Evolutionary conservation across 768 basidiomycete genomes (phyloP), one percentile per base, ranked within the genome.

Genomic region (Boletus fagicola): DNA sequence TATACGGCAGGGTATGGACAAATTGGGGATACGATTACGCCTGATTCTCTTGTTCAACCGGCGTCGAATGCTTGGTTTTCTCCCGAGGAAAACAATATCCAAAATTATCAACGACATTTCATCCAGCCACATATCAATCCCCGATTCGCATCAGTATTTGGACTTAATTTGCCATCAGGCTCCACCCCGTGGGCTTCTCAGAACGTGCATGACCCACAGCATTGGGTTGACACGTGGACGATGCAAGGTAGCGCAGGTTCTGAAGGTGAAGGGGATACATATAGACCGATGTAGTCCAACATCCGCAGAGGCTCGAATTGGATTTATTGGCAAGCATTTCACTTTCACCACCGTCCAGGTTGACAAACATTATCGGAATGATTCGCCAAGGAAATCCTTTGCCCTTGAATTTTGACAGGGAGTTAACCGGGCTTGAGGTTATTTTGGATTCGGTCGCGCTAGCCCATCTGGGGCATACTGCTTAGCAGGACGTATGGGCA

Each of bases 41-140:
- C 62, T n/a, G 66, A 56, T 56, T 46, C 53, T 22, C 35, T 47
- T 20, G 36, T 45, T 12, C 66, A 62, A 49, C 54, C 56, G 10
- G 18, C 54, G 50, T 51, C 59, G 22, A 51, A 54, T 48, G 20
- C 62, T 13, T 71, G 67, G 71, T n/a, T 53, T 31, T 60, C 57
- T 55, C 59, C 60, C 2, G 61, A 48, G 33, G 30, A 39, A 24
- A 61, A 42, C 35, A 49, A 42, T 44, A 46, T 58, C 8, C 55
- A 62, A 49, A 54, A 54, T 52, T 69, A 66, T 24, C 46, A 48
- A 18, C 71, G 67, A 46, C 59, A 65, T 31, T 67, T 77, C 66
- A 76, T 90, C n/a, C 88, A 90, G 61, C 90, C 90, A 7, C 90
- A 92, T 65, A 92, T 92, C 57, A 92, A 92, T 63, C 90, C 90